Conservation (phyloP, 176 grass and related monocot genomes). For the Aegilops speltoides region DNA sequence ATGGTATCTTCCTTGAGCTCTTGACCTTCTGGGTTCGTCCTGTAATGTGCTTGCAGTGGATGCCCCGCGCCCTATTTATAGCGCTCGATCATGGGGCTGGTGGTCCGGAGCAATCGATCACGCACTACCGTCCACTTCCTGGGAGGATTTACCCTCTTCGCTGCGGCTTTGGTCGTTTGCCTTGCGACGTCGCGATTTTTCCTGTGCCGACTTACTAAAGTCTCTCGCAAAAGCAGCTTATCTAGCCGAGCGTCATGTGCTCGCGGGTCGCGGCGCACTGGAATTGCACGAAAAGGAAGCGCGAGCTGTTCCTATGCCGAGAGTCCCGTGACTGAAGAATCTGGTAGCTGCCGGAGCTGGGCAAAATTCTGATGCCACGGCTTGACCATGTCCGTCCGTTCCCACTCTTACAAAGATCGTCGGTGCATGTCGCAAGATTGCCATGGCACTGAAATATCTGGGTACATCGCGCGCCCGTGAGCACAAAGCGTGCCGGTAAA, state of each 20-base stretch:
- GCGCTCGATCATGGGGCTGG: not conserved
- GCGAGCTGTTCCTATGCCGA: not conserved
- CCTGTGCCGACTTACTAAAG: constrained; percentile 23
- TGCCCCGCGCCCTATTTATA: constrained; percentile 42
- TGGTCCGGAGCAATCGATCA: not conserved
- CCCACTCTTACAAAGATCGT: not conserved
- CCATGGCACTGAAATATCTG: not conserved
- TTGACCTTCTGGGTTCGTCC: not conserved
- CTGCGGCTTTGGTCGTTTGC: not conserved
- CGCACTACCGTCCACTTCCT: constrained; percentile 40
- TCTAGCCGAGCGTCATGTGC: not conserved
- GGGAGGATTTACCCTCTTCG: not conserved
- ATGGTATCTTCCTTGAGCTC: constrained; percentile 3
- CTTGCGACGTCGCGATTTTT: too few relatives aligned
- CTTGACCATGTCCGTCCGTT: not conserved
- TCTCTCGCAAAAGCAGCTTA: constrained; percentile 16
- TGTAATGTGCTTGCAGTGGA: constrained; percentile 26
- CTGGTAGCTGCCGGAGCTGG: constrained; percentile 24
- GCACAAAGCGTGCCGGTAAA: not conserved
- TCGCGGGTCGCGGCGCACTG: constrained; percentile 34
- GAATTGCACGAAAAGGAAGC: constrained; percentile 29
- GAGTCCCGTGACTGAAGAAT: constrained; percentile 36
- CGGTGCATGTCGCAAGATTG: not conserved
- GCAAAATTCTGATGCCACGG: not conserved
- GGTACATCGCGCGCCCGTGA: constrained; percentile 23